Evolutionary conservation across 257 asterid species (phyloP), one percentile per base, ranked within the genome.

Genomic region (Primulina tabacum): DNA sequence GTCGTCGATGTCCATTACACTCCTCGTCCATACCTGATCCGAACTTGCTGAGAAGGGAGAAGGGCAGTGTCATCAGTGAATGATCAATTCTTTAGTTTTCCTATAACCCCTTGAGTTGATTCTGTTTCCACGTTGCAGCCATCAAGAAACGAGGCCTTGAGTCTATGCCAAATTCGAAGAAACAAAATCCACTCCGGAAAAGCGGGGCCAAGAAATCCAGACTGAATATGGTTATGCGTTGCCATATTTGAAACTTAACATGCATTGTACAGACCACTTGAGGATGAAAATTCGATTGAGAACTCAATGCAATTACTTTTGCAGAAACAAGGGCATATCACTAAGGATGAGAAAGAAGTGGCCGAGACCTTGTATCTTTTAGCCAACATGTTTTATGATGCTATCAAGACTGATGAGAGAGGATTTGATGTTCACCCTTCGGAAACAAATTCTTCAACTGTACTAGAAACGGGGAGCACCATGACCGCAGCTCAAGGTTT

Each of bases 341-440:
- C 87, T 55, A 83, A 88, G 81, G 98, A 90, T 69, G 97, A 92
- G 82, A 85, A 82, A 83, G 98, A 92, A 85, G 98, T 92, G 71
- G 98, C 90, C 12, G 90, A 90, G 79, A 83, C 98, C 67, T 84
- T 92, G 38, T 81, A 50, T 77, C 86, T 95, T 59, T 79, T 90
- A 73, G 90, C 98, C 0, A 82, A 74, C 73, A 69, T 85, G 78
- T 79, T 86, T 71, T 66, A 83, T 8, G 86, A 70, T 47, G n/a
- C 81, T 38, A 58, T 63, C 62, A 82, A 73, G 71, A 56, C 68
- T 33, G 68, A 68, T 62, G 73, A 64, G 68, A 64, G 68, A 6
- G 73, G 65, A 32, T 65, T 53, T 2, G 60, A 18, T 67, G 72
- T 66, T 64, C 83, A 82, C 72, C 81, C 69, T 28, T 68, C 76